These are phyloP conservation scores for Jasminum sambac DNA, from an alignment of 257 asterid genomes.

Conservation along the genomic window DNA sequence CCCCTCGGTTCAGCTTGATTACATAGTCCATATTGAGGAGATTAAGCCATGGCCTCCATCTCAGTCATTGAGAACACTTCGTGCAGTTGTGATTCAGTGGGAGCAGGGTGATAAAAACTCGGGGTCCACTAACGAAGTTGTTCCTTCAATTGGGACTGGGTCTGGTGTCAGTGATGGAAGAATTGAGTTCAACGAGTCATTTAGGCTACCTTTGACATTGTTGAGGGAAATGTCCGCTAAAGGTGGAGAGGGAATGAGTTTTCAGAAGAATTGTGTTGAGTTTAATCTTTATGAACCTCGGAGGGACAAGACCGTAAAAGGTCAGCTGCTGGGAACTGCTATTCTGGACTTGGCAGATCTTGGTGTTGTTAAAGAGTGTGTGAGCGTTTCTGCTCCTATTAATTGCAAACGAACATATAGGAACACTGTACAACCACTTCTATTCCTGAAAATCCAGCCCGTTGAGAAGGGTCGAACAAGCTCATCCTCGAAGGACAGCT, in stretches of 20 bases:
- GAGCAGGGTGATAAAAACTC: conserved; percentile 58
- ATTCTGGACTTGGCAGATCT: conserved; percentile 68
- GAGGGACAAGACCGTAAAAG: conserved; percentile 61
- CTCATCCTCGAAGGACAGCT: neutral
- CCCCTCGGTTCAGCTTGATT: conserved; percentile 59
- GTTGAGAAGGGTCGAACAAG: conserved; percentile 25
- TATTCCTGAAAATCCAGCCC: conserved; percentile 57
- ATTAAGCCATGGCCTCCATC: conserved; percentile 95
- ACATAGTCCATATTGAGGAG: conserved; percentile 56
- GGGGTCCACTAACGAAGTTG: conserved; percentile 64
- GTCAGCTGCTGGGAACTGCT: conserved; percentile 72
- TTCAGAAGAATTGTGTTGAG: conserved; percentile 65
- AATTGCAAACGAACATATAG: conserved; percentile 69
- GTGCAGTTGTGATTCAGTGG: conserved; percentile 73
- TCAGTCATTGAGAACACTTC: conserved; percentile 50
- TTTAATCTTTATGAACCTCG: conserved; percentile 74
- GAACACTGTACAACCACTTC: conserved; percentile 68
- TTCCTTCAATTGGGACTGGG: conserved; percentile 50
- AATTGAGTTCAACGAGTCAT: conserved; percentile 64
- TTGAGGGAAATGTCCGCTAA: conserved; percentile 49
- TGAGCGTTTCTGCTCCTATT: conserved; percentile 51
- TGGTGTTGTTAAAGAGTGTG: conserved; percentile 50
- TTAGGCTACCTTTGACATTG: conserved; percentile 60
- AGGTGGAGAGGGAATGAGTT: conserved; percentile 40
- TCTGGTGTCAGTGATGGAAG: conserved; percentile 65